Evolutionary conservation across 768 basidiomycete species (phyloP).

Genomic region (Leccinum boreale): DNA sequence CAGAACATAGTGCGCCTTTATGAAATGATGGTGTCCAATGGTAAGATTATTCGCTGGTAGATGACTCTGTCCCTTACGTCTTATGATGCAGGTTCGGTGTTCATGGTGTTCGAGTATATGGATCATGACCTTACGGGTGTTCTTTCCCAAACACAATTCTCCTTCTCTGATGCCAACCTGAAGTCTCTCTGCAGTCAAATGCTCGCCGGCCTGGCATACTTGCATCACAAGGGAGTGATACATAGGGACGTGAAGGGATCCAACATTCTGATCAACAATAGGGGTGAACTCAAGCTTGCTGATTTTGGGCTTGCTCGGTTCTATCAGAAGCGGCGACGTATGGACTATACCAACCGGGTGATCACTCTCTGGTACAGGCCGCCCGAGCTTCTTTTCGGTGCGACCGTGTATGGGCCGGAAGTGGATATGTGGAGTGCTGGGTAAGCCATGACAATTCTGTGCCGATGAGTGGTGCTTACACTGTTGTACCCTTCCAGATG

Average conservation of each 20-base stretch:
- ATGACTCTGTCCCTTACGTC: conserved; percentile 5
- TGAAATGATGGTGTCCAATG: conserved; percentile 99
- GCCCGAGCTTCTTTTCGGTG: conserved; percentile 91
- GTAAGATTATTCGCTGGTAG: conserved; percentile 40
- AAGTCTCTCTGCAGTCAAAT: conserved; percentile 97
- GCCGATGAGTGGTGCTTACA: not conserved
- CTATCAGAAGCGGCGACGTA: conserved; percentile 85
- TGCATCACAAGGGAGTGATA: conserved; percentile 94
- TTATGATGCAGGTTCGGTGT: conserved; percentile 72
- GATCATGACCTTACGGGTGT: conserved; percentile 97
- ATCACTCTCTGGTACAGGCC: conserved; percentile 99
- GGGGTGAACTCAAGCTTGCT: conserved; percentile 90
- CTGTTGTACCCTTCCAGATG: conserved; percentile 51
- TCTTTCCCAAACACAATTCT: conserved; percentile 85
- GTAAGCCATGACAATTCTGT: conserved; percentile 38
- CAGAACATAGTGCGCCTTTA: conserved; percentile 84
- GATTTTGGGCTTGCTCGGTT: conserved; percentile 98
- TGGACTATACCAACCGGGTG: conserved; percentile 98
- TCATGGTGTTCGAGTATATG: conserved; percentile 99
- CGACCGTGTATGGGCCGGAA: conserved; percentile 94
- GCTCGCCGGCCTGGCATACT: conserved; percentile 90
- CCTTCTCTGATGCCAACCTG: conserved; percentile 80
- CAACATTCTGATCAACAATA: conserved; percentile 90
- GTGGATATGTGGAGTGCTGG: conserved; percentile 99
- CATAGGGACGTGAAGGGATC: conserved; percentile 99